These are phyloP conservation scores for Thuja plicata DNA, from an alignment of 83 land plant species.

Conservation along the genomic window DNA sequence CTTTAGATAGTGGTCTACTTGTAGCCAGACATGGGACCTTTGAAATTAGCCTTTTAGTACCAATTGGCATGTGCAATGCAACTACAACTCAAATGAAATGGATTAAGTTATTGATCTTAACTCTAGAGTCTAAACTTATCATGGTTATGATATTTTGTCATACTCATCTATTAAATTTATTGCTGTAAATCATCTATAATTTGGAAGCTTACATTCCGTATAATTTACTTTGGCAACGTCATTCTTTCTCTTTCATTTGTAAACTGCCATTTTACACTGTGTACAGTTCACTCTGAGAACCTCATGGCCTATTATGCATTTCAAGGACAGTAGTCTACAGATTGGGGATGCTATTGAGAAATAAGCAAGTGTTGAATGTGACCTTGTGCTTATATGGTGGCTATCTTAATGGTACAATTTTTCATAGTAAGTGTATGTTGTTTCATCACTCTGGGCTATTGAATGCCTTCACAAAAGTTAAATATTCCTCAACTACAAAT, in stretches of 20 bases:
- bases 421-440: slow-evolving; percentile 27
- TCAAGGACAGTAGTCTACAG: slow-evolving; percentile 52
- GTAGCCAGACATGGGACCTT: too few relatives aligned
- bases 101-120: too few relatives aligned
- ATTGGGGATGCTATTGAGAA: slow-evolving; percentile 49
- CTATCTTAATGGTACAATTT: slow-evolving; percentile 53
- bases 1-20: too few relatives aligned
- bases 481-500: background rate
- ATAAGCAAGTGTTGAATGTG: slow-evolving; percentile 54
- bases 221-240: too few relatives aligned
- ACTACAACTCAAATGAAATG: too few relatives aligned
- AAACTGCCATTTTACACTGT: slow-evolving; percentile 40
- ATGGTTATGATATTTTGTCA: too few relatives aligned
- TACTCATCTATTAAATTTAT: too few relatives aligned
- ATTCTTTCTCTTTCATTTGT: background rate
- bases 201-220: too few relatives aligned
- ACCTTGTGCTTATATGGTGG: slow-evolving; percentile 69
- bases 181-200: too few relatives aligned
- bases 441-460: slow-evolving; percentile 1
- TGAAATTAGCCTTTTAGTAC: too few relatives aligned
- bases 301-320: slow-evolving; percentile 76
- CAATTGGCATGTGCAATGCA: too few relatives aligned
- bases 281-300: slow-evolving; percentile 50
- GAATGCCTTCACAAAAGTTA: background rate
- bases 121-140: too few relatives aligned